Conservation (phyloP, 2,329 filamentous ascomycete genomes). For the Claviceps sp. region DNA sequence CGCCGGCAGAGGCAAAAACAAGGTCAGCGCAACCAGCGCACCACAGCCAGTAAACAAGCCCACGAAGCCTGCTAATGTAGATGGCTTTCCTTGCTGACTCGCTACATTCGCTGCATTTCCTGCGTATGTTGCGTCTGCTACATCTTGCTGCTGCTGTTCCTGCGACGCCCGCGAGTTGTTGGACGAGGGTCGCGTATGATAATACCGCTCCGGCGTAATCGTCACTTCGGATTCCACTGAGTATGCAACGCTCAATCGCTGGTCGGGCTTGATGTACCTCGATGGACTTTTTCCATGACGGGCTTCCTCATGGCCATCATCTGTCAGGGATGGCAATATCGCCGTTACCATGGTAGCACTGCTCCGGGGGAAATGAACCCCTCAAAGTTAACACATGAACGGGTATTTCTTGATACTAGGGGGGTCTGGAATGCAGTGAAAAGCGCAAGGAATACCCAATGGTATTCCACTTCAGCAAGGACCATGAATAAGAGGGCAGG, state of each 20-base stretch:
- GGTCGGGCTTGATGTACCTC: constrained; percentile 24
- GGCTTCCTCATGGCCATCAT: constrained; percentile 25
- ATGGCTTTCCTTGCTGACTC: constrained; percentile 30
- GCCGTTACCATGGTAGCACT: constrained; percentile 93
- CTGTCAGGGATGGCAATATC: constrained; percentile 62
- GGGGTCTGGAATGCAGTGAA: too few species aligned
- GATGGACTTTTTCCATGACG: constrained; percentile 13
- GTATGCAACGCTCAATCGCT: constrained; percentile 46
- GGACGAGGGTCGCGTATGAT: constrained; percentile 23
- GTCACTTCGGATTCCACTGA: constrained; percentile 64
- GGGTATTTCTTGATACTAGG: too few species aligned
- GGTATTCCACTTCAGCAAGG: too few species aligned
- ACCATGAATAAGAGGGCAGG: not conserved
- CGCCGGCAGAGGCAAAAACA: constrained; percentile 82
- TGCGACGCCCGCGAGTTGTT: constrained; percentile 12
- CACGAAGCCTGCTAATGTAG: constrained; percentile 70
- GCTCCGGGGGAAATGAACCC: not conserved
- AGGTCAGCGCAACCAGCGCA: constrained; percentile 64
- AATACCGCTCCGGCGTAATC: constrained; percentile 52
- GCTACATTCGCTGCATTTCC: constrained; percentile 2
- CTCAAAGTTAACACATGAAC: not conserved
- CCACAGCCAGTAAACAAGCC: constrained; percentile 88
- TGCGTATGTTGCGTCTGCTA: constrained; percentile 1
- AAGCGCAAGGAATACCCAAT: too few species aligned
- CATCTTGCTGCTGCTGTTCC: constrained; percentile 7